Base-by-base conservation (phyloP, 2,329 filamentous ascomycete genomes). In the Penicillium sp. region DNA sequence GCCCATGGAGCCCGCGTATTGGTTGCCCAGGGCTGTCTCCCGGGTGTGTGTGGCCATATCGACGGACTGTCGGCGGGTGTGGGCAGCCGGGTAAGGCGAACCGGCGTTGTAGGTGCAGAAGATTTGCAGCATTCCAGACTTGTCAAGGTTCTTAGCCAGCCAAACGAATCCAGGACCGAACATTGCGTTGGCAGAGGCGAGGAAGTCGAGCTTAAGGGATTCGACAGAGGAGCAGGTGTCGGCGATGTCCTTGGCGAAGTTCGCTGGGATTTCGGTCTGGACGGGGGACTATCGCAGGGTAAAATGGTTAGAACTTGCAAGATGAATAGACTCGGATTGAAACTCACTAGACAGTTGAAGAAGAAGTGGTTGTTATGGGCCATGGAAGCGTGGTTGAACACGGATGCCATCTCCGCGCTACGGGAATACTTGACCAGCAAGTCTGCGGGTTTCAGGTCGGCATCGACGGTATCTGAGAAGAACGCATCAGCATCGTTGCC, bases 371-470 rank as follows among this genome's bases (percentile, higher is more conserved):
- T 97, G 86, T 98, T 98, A 85, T 91, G 90, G 60, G 92, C 91
- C 91, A 96, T 96, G 71, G 92, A 96, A 77, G 95, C 95, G 77
- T 96, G 88, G 86, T 98, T 99, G 88, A 99, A 99, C 75, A 90
- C 83, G 70, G 89, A 84, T 47, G 95, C 95, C 66, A 86, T 84
- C 69, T 84, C 84, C 49, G 94, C 90, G 72, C 95, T 87, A 77
- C 93, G 92, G 63, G 94, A 91, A 62, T 90, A 90, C 72, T 87
- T 83, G 72, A 94, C 83, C 73, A 91, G 79, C 73, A 97, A 88
- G 51, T 88, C 82, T 78, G 91, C 88, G 64, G 87, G 78, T 55
- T 84, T 81, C 68, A 84, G 81, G 75, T 86, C 79, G 67, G 89
- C 89, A 72, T 86, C 84, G 19, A 87, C 82, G 68, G 86, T 90